Base-by-base conservation (phyloP, 352 stramenopile species). In the Phytopythium kandeliae region DNA sequence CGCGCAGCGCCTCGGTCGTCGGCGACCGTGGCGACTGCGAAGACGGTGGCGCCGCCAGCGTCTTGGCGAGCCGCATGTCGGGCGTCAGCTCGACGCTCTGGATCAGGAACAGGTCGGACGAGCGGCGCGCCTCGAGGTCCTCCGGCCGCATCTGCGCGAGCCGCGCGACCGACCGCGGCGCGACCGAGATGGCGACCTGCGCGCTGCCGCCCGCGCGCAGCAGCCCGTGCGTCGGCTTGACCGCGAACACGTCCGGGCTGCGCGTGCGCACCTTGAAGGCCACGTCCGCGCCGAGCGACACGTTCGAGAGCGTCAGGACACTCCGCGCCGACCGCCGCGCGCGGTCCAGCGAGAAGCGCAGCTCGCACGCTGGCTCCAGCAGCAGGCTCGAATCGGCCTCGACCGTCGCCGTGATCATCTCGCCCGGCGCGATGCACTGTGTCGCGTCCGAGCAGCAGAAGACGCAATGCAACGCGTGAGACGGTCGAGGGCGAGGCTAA, bases 231-330 rank as follows among this genome's bases (percentile, higher is more conserved):
- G 81, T 72, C 9, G 82, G 82, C 46, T 72, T 78, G 40, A 92
- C 82, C 21, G 69, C 74, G 57, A 92, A 92, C 42, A 82, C 82
- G 30, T 88, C 63, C 45, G 77, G 71, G 58, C 86, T 80, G 57
- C 77, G 86, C 35, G 82, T 92, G 55, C 79, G 77, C 26, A 92
- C 62, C 41, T 87, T 86, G 57, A 87, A 90, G 12, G 89, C 63
- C 16, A 86, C 62, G 54, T 71, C 65, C 47, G 84, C 78, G n/a
- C 51, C 45, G 22, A 51, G 40, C 46, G 82, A 89, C 40, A 90
- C 66, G 57, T 90, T 92, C 45, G 60, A 73, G n/a, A 92, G 70
- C 56, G 58, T 67, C 36, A 88, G 51, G 25, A 26, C 44, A n/a
- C 45, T 45, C n/a, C 45, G 34, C 17, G 38, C 25, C 31, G 26